Evolutionary conservation across 2,329 filamentous ascomycete species (phyloP).

Genomic region (Neonectria sp.): DNA sequence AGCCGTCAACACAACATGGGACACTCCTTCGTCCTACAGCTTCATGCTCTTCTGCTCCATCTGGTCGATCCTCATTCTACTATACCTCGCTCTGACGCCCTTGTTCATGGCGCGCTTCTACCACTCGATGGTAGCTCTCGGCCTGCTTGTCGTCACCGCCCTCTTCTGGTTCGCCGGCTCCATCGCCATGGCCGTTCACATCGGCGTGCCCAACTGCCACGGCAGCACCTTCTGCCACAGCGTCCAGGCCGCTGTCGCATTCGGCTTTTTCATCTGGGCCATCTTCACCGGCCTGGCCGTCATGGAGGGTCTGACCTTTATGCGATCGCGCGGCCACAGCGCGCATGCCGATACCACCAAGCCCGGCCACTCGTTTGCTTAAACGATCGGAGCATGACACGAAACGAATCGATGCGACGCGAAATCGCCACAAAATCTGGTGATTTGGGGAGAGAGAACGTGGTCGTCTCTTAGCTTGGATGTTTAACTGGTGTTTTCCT

Average conservation of each 20-base stretch:
- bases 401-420: constrained; percentile 16
- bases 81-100: constrained; percentile 79
- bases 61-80: constrained; percentile 81
- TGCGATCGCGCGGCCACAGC: constrained; percentile 57
- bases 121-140: constrained; percentile 76
- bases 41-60: constrained; percentile 86
- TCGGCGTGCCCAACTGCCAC: constrained; percentile 71
- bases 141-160: constrained; percentile 79
- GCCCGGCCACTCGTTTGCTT: constrained; percentile 41
- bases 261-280: constrained; percentile 76
- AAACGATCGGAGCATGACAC: neutral
- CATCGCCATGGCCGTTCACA: constrained; percentile 79
- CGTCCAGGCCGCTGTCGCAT: constrained; percentile 75
- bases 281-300: constrained; percentile 64
- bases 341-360: constrained; percentile 50
- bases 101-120: constrained; percentile 72
- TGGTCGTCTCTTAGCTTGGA: neutral
- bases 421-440: constrained; percentile 1
- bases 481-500: constrained; percentile 2
- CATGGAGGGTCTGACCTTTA: constrained; percentile 62
- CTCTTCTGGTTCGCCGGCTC: constrained; percentile 94
- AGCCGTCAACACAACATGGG: constrained; percentile 55
- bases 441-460: neutral
- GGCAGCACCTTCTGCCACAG: constrained; percentile 69
- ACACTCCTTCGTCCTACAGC: constrained; percentile 72